These are phyloP conservation scores for Articulospora tetracladia DNA, from an alignment of 495 filamentous ascomycete species.

Conservation along the genomic window DNA sequence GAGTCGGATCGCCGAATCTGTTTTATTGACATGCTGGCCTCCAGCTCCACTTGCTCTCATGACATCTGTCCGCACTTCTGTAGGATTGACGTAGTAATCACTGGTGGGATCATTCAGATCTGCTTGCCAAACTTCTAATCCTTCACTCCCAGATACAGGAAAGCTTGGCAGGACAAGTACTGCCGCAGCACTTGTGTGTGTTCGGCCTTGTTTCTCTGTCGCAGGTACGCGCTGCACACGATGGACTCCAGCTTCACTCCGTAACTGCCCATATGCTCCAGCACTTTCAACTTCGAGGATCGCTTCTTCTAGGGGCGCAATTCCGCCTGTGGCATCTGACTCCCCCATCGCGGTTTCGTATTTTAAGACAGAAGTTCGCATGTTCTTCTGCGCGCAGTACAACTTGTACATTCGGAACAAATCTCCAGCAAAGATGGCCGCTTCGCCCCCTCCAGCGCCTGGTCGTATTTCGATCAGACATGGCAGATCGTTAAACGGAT, in stretches of 20 bases:
- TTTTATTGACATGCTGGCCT: conserved; percentile 97
- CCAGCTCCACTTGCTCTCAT: conserved; percentile 92
- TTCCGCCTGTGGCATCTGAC: conserved; percentile 46
- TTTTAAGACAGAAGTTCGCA: conserved; percentile 43
- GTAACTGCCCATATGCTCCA: conserved; percentile 74
- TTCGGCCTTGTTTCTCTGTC: conserved; percentile 85
- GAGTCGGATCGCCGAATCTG: conserved; percentile 89
- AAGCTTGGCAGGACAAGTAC: conserved; percentile 90
- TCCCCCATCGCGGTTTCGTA: conserved; percentile 50
- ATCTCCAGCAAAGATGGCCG: conserved; percentile 81
- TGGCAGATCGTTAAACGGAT: conserved; percentile 91
- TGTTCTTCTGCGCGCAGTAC: conserved; percentile 62
- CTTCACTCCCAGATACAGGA: conserved; percentile 47
- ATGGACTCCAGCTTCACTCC: conserved; percentile 90
- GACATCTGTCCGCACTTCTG: conserved; percentile 81
- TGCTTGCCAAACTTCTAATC: conserved; percentile 45
- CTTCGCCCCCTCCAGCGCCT: conserved; percentile 90
- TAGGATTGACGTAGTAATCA: conserved; percentile 84
- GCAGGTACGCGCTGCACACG: conserved; percentile 88
- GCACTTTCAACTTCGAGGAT: conserved; percentile 76
- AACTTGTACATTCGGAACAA: conserved; percentile 84
- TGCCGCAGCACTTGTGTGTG: conserved; percentile 86
- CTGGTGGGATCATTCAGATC: conserved; percentile 78
- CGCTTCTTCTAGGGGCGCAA: conserved; percentile 71
- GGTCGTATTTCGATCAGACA: conserved; percentile 90